Evolutionary conservation across 305 asterid genomes (phyloP), one percentile per base, ranked within the genome.

Genomic region (Fraxinus angustifolia): DNA sequence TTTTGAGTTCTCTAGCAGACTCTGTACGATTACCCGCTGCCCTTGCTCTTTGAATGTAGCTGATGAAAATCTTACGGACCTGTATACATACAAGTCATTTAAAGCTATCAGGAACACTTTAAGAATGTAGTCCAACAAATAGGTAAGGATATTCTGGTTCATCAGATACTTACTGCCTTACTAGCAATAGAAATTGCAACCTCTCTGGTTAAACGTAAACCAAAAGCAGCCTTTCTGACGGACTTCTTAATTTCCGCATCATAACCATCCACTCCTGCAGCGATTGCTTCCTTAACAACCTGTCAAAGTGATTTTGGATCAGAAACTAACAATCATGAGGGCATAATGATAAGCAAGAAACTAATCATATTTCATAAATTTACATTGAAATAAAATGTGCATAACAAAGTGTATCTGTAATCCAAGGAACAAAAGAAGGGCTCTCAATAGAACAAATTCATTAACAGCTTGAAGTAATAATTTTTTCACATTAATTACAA

Each of bases 151-250:
- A 78, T 62, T 73, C 38, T 68, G 68, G 68, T 78, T 80, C 17
- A 17, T 40, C 30, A 31, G 84, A 75, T 73, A 93, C 98, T 91
- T 90, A 96, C 99, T 28, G 97, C 97, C 89, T 94, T 93, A 84
- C 97, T 83, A 81, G 93, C 98, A 85, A 94, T 92, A 80, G 94
- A 89, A 85, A 96, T 88, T 35, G 97, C 98, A 86, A 90, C 91
- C 76, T 91, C 99, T 88, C 98, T 93, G 31, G 92, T 93, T 90
- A 96, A 88, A 77, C 98, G 98, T 87, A 96, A 82, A 81, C 98
- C 97, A 84, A 90, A 93, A 12, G 98, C 99, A 84, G 98, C 94
- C 84, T 96, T 96, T 87, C 93, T 87, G 87, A 96, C 98, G 42
- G 93, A 76, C 82, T 93, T 92, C 87, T 83, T 87, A 68, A 86